Conservation (phyloP, 202 grass and related monocot species). For the Bolboschoenoplectus hybrid region DNA sequence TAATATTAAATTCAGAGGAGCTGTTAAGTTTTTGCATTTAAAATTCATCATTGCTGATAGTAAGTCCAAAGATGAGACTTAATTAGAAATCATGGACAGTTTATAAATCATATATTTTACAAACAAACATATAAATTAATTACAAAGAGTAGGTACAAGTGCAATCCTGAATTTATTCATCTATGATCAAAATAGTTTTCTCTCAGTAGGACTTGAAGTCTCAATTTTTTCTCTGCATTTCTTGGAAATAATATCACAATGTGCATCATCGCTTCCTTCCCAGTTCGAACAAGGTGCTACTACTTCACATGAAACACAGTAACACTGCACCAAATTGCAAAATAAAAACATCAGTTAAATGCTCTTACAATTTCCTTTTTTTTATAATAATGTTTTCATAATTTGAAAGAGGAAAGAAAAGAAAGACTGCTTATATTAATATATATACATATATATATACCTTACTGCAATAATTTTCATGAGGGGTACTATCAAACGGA, state of each 20-base stretch:
- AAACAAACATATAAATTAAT: not conserved
- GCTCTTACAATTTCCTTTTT: not conserved
- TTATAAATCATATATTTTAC: not conserved
- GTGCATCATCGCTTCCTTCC: constrained; percentile 55
- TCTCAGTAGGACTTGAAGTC: not conserved
- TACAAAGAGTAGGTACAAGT: not conserved
- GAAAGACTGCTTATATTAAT: not conserved
- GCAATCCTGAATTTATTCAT: constrained; percentile 19
- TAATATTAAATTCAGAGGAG: constrained; percentile 8
- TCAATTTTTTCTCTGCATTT: constrained; percentile 11
- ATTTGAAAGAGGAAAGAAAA: not conserved
- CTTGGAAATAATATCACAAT: constrained; percentile 50
- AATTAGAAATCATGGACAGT: not conserved
- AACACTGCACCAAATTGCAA: constrained; percentile 55
- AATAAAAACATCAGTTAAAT: not conserved
- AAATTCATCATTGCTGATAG: not conserved
- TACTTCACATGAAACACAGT: constrained; percentile 55
- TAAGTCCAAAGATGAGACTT: not conserved
- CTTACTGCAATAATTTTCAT: constrained; percentile 50
- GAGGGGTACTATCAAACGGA: constrained; percentile 50
- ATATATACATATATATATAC: constrained; percentile 14
- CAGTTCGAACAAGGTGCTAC: constrained; percentile 58
- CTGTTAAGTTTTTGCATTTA: constrained; percentile 16
- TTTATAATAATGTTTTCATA: not conserved
- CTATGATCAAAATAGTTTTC: constrained; percentile 28